Evolutionary conservation across 2,329 filamentous ascomycete species (phyloP), one percentile per base, ranked within the genome.

Genomic region (Xylariaceae sp.): DNA sequence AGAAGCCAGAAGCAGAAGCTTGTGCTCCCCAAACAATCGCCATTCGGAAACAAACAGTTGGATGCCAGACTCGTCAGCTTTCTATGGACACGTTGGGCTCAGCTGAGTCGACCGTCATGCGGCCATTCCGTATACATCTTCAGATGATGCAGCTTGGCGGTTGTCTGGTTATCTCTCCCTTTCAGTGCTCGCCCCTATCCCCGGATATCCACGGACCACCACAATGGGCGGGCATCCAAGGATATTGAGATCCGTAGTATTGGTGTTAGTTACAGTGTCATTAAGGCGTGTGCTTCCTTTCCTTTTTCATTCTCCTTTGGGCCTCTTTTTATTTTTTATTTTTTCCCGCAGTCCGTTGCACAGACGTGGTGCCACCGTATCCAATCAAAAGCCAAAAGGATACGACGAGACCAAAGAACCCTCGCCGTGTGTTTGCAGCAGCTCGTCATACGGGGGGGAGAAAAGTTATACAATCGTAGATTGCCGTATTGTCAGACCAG

Each of bases 351-450:
- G 26, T 13, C 12, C 16, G 47, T 53, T 58, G 50, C 46, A 52
- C 53, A 39, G 37, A 48, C 30, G 45, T 45, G n/a, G 49, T 51
- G 36, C 39, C 43, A 53, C 53, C 39, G 49, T 47, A 51, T 51
- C 16, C 37, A 46, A 53, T 51, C 41, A 56, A 19, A 50, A 19
- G 37, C 16, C 13, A n/a, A 47, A 48, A 29, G 10, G 41, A 55
- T 54, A 47, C 42, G 43, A 47, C 36, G 30, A 56, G 40, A 49
- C 12, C 36, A 53, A 18, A 44, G 43, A 36, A 34, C 44, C 22
- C 18, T 46, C 45, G 41, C 48, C 34, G 45, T 39, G 39, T 49
- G 42, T 56, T 54, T 56, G 56, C 54, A 52, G 44, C 18, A 47
- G 34, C 42, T 48, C 49, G 56, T 54, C 50, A 36, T 52, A 56